Evolutionary conservation across 2,329 filamentous ascomycete genomes (phyloP).

Genomic region (Sporothrix inflata): DNA sequence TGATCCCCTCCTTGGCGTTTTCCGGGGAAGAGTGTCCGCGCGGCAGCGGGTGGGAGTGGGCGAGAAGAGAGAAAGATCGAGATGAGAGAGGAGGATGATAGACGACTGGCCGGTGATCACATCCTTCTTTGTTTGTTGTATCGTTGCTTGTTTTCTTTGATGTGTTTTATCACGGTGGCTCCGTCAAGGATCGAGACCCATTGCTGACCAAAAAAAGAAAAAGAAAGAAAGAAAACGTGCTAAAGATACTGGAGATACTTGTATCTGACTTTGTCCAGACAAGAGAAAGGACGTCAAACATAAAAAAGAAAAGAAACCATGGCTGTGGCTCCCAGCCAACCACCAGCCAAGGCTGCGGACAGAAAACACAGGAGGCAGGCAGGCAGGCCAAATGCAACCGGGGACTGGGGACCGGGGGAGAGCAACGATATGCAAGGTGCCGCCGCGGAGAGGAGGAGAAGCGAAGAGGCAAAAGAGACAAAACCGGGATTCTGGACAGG

Average conservation of each 20-base stretch:
- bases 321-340: background rate
- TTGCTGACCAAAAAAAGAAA: background rate
- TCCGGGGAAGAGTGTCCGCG: slow-evolving; percentile 8
- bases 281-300: background rate
- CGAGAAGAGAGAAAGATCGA: too few species aligned
- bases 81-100: background rate
- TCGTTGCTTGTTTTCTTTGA: background rate
- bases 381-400: background rate
- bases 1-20: background rate
- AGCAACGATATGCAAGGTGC: slow-evolving; percentile 1
- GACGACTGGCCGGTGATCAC: background rate
- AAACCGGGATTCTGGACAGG: slow-evolving; percentile 3
- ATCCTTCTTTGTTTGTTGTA: background rate
- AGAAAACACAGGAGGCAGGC: too few species aligned
- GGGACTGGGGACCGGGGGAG: background rate
- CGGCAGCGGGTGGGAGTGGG: background rate
- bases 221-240: background rate
- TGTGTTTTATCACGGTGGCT: background rate
- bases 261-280: background rate
- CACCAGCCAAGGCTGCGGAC: background rate
- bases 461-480: background rate
- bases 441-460: background rate
- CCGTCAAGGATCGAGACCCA: background rate
- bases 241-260: background rate
- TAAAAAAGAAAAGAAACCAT: background rate